Evolutionary conservation across 2,329 filamentous ascomycete genomes (phyloP).

Genomic region (Phyllosticta citrichinensis): DNA sequence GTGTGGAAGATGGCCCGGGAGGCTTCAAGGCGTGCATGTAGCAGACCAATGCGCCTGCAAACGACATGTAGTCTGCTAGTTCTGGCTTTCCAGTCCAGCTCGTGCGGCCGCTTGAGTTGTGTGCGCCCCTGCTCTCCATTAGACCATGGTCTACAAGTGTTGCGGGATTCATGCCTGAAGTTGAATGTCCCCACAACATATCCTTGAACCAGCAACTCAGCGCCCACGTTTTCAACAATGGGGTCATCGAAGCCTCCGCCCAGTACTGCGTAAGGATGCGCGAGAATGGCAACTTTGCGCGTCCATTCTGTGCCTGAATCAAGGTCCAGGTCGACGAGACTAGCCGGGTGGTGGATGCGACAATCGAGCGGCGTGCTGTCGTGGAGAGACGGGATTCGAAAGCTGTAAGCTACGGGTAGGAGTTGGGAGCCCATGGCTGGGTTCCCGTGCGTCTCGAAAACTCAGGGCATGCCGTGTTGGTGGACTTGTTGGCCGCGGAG

Average conservation of each 20-base stretch:
- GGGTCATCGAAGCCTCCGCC: slow-evolving; percentile 79
- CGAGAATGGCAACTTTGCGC: slow-evolving; percentile 49
- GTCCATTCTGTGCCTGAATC: background rate
- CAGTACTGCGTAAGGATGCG: slow-evolving; percentile 83
- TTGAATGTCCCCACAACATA: slow-evolving; percentile 84
- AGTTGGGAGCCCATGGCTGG: slow-evolving; percentile 5
- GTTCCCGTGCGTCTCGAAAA: background rate
- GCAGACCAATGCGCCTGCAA: slow-evolving; percentile 68
- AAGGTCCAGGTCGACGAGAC: background rate
- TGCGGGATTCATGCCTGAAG: slow-evolving; percentile 45
- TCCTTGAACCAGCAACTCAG: slow-evolving; percentile 55
- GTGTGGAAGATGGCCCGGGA: background rate
- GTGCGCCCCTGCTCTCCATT: background rate
- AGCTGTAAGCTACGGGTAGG: slow-evolving; percentile 35
- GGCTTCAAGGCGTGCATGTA: slow-evolving; percentile 42
- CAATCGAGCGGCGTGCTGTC: slow-evolving; percentile 69
- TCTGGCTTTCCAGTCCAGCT: slow-evolving; percentile 83
- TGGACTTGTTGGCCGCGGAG: background rate
- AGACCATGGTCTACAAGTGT: background rate
- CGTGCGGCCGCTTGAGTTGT: slow-evolving; percentile 54
- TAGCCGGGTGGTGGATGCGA: slow-evolving; percentile 53
- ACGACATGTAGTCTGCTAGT: slow-evolving; percentile 68
- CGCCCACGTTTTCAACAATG: slow-evolving; percentile 57
- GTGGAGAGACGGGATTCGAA: slow-evolving; percentile 76
- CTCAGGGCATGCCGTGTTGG: background rate